A percentile compares a stretch with the other conserved stretches of the same genome.
These are phyloP conservation scores for Chimonanthus salicifolius DNA, from an alignment of 164 flowering plant species.

Conservation along the genomic window DNA sequence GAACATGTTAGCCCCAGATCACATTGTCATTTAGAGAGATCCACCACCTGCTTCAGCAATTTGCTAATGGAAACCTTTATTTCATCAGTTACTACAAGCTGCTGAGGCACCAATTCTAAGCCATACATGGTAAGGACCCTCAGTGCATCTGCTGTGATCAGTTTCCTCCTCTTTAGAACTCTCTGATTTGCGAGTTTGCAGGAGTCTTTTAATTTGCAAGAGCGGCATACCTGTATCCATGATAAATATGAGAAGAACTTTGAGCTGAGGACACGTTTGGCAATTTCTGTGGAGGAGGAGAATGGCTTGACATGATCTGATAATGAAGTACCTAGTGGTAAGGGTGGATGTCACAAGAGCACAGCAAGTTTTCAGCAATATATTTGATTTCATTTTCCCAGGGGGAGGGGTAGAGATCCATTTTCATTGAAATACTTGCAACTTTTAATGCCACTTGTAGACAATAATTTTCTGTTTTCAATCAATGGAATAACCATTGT, in stretches of 20 bases:
- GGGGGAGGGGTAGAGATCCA: too few species aligned
- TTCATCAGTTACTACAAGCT: slow-evolving; percentile 43
- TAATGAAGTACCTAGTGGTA: not conserved
- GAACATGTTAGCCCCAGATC: not conserved
- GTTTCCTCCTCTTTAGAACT: slow-evolving; percentile 26
- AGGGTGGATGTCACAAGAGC: not conserved
- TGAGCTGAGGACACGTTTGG: too few species aligned
- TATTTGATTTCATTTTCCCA: not conserved
- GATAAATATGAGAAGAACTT: not conserved
- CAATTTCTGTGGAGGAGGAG: too few species aligned
- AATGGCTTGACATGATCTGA: too few species aligned
- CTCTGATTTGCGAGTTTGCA: slow-evolving; percentile 57
- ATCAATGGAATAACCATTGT: too few species aligned
- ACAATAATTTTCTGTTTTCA: too few species aligned
- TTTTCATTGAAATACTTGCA: too few species aligned
- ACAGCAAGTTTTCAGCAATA: not conserved
- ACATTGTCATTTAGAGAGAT: slow-evolving; percentile 30
- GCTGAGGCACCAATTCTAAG: slow-evolving; percentile 31
- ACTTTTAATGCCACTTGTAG: too few species aligned
- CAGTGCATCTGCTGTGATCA: slow-evolving; percentile 44
- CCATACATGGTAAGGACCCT: slow-evolving; percentile 47
- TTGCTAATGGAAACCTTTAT: slow-evolving; percentile 38
- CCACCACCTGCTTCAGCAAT: slow-evolving; percentile 44
- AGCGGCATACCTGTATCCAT: slow-evolving; percentile 54
- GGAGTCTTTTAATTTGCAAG: slow-evolving; percentile 45